Conservation (phyloP, 2,329 filamentous ascomycete genomes). For the Alternaria gansuensis region DNA sequence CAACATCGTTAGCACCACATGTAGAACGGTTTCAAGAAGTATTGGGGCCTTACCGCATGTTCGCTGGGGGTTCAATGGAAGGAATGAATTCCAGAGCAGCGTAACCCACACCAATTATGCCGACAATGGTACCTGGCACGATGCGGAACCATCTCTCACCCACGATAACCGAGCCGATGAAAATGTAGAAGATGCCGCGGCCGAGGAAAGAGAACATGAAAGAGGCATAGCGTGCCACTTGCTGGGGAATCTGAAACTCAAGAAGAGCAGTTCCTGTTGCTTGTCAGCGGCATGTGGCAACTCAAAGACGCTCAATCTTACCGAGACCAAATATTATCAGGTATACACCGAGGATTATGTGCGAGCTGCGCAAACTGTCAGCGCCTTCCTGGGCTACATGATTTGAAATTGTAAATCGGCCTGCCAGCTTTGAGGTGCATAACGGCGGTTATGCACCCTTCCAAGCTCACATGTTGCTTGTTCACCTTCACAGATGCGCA, state of each 20-base stretch:
- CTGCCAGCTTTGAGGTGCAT: background rate
- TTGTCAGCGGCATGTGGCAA: slow-evolving; percentile 25
- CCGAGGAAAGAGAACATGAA: slow-evolving; percentile 99
- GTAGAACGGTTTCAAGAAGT: background rate
- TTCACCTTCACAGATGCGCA: background rate
- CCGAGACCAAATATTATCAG: slow-evolving; percentile 89
- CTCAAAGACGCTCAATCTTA: slow-evolving; percentile 56
- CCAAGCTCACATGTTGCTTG: background rate
- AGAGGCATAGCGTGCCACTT: slow-evolving; percentile 90
- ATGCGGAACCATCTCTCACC: slow-evolving; percentile 71
- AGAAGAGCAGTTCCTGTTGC: slow-evolving; percentile 67
- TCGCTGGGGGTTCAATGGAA: slow-evolving; percentile 62
- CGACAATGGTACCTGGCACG: slow-evolving; percentile 80
- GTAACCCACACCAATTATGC: slow-evolving; percentile 80
- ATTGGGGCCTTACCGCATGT: slow-evolving; percentile 57
- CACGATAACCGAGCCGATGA: slow-evolving; percentile 86
- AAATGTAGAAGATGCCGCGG: slow-evolving; percentile 96
- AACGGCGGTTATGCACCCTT: background rate
- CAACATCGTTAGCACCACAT: slow-evolving; percentile 19
- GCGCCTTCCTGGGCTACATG: slow-evolving; percentile 15
- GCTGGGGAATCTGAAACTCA: slow-evolving; percentile 95
- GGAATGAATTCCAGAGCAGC: slow-evolving; percentile 61
- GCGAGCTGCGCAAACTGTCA: slow-evolving; percentile 62
- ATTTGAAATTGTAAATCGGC: background rate
- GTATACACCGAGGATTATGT: slow-evolving; percentile 83